These are phyloP conservation scores for Ophiostoma himal-ulmi DNA, from an alignment of 2,329 filamentous ascomycete species.

Conservation along the genomic window DNA sequence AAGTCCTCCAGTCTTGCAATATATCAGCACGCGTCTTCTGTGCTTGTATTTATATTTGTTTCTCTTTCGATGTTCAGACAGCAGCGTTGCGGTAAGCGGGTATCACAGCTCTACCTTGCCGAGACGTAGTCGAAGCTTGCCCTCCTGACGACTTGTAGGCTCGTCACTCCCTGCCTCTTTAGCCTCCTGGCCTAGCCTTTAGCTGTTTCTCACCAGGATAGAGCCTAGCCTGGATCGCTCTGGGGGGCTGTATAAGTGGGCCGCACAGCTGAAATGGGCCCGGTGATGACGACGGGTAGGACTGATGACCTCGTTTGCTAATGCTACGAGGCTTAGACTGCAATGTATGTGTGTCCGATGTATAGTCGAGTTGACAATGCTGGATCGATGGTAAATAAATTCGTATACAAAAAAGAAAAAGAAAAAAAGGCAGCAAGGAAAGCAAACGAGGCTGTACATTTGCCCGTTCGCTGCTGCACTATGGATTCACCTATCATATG, in stretches of 20 bases:
- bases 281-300: constrained; percentile 4
- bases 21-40: not conserved
- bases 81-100: not conserved
- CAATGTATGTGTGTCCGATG: not conserved
- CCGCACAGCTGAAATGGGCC: not conserved
- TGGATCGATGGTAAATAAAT: not conserved
- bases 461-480: not conserved
- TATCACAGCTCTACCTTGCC: not conserved
- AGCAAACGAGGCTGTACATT: not conserved
- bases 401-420: not conserved
- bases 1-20: not conserved
- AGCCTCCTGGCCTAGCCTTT: not conserved
- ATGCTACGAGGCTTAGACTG: not conserved
- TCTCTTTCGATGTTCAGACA: not conserved
- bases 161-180: constrained; percentile 2
- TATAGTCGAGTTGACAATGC: not conserved
- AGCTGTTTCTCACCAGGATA: not conserved
- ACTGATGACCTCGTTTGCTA: constrained; percentile 5
- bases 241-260: not conserved
- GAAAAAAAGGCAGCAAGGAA: not conserved
- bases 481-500: not conserved
- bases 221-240: not conserved
- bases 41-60: constrained; percentile 1
- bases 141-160: not conserved
- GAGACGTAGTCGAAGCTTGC: not conserved